Conservation (phyloP, 495 filamentous ascomycete species). For the Bathelium albidoporum region DNA sequence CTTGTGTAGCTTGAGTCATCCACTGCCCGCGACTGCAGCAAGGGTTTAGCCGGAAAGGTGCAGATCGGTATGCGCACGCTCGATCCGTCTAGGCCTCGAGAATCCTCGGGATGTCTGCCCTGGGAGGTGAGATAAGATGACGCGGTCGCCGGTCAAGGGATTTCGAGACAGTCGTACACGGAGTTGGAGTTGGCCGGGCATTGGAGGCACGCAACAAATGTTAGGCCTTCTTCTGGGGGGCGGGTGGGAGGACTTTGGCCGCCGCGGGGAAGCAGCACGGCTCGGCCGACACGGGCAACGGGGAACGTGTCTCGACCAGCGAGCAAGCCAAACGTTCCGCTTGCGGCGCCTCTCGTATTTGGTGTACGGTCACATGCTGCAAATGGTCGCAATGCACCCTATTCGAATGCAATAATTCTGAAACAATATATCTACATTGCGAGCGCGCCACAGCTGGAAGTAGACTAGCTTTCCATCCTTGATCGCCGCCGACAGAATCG, state of each 20-base stretch:
- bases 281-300: background rate
- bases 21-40: constrained; percentile 4
- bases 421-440: background rate
- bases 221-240: background rate
- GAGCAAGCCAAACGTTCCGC: background rate
- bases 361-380: background rate
- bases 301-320: background rate
- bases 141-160: constrained; percentile 1
- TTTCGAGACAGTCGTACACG: background rate
- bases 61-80: constrained; percentile 1
- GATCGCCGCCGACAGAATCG: too few species aligned
- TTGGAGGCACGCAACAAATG: background rate
- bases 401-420: background rate
- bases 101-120: background rate
- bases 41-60: constrained; percentile 5
- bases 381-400: background rate
- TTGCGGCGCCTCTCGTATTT: background rate
- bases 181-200: background rate
- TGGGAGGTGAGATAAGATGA: background rate
- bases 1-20: constrained; percentile 5
- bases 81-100: constrained; percentile 3
- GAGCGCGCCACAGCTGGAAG: background rate
- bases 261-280: background rate
- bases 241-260: background rate
- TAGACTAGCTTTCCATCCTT: background rate